Conservation (phyloP, 768 basidiomycete genomes). For the Tephrocybe sp. region DNA sequence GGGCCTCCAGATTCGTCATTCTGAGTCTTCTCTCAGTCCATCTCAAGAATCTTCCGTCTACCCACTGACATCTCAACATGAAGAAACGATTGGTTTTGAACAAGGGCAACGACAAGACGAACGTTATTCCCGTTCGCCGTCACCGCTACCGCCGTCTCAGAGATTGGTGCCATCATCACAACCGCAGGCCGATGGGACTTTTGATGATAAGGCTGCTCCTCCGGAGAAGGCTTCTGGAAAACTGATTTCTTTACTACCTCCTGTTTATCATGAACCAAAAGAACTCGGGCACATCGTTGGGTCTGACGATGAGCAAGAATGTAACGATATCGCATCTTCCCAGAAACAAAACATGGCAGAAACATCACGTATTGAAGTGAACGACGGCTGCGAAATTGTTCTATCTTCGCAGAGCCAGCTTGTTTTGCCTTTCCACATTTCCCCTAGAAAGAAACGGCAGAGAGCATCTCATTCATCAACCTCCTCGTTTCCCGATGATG, state of each 20-base stretch:
- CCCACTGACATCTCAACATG: not conserved
- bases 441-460: slow-evolving; percentile 17
- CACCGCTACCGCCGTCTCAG: slow-evolving; percentile 5
- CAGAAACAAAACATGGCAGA: not conserved
- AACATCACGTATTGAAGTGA: slow-evolving; percentile 5
- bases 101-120: not conserved
- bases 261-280: too few relatives aligned
- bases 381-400: slow-evolving; percentile 20
- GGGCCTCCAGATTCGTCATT: not conserved
- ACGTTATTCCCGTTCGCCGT: not conserved
- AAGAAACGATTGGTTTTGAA: not conserved
- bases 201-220: not conserved
- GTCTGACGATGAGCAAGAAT: too few relatives aligned
- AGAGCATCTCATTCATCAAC: not conserved
- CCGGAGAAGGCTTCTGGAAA: not conserved
- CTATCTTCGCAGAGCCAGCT: slow-evolving; percentile 35
- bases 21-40: not conserved
- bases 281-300: too few relatives aligned
- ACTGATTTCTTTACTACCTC: too few relatives aligned
- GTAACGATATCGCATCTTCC: not conserved
- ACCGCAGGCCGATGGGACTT: slow-evolving; percentile 23
- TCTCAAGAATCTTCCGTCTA: not conserved
- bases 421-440: slow-evolving; percentile 19
- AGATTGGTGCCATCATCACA: slow-evolving; percentile 34
- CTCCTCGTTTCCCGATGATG: slow-evolving; percentile 7